Conservation (phyloP, 2,329 filamentous ascomycete genomes). For the Venturia carpophila region DNA sequence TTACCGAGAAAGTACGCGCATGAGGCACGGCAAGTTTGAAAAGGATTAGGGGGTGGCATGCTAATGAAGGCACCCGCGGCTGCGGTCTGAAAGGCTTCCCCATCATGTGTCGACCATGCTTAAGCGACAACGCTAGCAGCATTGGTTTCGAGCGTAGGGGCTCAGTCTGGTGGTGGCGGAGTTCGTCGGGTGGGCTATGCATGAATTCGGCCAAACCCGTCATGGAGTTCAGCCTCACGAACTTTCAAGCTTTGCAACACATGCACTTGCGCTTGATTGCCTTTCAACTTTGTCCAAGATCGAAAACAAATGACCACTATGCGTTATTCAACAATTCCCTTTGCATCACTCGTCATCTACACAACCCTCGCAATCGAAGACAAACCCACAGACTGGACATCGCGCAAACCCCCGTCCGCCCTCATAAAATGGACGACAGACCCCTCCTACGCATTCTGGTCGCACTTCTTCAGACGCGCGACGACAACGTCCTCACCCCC, state of each 20-base stretch:
- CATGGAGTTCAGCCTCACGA: not conserved
- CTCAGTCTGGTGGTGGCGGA: not conserved
- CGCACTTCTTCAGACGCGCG: not conserved
- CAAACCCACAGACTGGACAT: not conserved
- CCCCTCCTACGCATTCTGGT: not conserved
- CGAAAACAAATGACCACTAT: not conserved
- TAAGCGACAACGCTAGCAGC: not conserved
- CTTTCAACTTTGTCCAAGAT: not conserved
- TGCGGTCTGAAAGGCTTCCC: not conserved
- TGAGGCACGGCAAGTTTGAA: not conserved
- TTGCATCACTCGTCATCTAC: not conserved
- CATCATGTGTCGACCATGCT: not conserved
- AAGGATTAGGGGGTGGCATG: not conserved
- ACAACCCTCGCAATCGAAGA: not conserved
- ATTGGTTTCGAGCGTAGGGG: not conserved
- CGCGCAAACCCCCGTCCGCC: not conserved
- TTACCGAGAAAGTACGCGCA: not conserved
- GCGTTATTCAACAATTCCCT: not conserved
- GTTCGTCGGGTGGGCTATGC: slow-evolving; percentile 4
- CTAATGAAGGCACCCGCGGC: not conserved
- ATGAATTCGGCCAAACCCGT: not conserved
- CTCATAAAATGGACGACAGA: slow-evolving; percentile 13
- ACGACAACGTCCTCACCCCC: not conserved
- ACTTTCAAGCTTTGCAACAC: not conserved
- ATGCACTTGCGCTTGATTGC: not conserved